Evolutionary conservation across 495 filamentous ascomycete genomes (phyloP).

Genomic region (Aspergillus baeticus): DNA sequence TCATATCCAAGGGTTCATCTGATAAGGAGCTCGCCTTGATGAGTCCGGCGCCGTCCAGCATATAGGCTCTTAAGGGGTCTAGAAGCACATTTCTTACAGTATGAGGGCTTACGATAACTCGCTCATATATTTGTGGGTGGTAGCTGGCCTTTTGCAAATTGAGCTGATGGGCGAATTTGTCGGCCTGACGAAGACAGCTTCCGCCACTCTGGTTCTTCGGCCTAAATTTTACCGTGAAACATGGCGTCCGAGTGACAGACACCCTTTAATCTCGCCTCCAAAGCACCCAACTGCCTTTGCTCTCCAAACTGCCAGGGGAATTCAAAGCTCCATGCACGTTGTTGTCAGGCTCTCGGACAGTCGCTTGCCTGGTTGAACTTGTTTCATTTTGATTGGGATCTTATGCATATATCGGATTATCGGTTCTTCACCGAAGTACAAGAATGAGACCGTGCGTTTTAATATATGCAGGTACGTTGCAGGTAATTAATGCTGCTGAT

Average conservation of each 20-base stretch:
- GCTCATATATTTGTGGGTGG: too few species aligned
- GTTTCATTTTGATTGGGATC: not conserved
- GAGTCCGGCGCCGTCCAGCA: too few species aligned
- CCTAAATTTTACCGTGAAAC: constrained; percentile 15
- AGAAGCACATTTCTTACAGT: too few species aligned
- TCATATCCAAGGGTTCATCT: too few species aligned
- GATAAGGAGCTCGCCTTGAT: too few species aligned
- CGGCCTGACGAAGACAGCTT: not conserved
- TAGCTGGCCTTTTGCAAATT: too few species aligned
- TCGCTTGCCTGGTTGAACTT: not conserved
- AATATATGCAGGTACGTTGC: constrained; percentile 21
- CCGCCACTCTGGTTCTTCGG: not conserved
- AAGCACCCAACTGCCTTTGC: not conserved
- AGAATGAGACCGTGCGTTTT: constrained; percentile 8
- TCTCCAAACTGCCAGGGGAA: not conserved
- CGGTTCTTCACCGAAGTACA: constrained; percentile 5
- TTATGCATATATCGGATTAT: constrained; percentile 2
- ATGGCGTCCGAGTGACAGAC: constrained; percentile 19
- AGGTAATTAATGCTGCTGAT: constrained; percentile 22
- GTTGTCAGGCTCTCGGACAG: not conserved
- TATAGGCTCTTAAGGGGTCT: too few species aligned
- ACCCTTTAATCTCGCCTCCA: constrained; percentile 15
- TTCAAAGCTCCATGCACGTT: constrained; percentile 1
- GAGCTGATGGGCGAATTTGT: not conserved
- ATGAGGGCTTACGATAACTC: too few species aligned